Evolutionary conservation across 495 filamentous ascomycete genomes (phyloP).

Genomic region (Neohortaea acidophila): DNA sequence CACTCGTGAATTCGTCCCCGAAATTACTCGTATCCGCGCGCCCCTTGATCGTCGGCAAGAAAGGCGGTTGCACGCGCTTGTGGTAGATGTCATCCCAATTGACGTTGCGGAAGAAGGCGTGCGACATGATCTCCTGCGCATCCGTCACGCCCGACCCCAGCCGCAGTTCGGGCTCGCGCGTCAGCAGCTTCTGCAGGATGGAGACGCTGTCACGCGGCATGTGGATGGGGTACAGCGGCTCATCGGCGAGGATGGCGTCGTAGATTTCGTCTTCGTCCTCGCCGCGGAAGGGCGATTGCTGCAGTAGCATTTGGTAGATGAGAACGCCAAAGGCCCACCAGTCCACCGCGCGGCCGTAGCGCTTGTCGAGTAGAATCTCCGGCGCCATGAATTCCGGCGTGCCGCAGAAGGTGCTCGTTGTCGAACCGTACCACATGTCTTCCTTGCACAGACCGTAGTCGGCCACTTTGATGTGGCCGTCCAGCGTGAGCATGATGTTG

Average conservation of each 20-base stretch:
- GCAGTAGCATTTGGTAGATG: conserved; percentile 99
- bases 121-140: conserved; percentile 97
- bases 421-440: conserved; percentile 98
- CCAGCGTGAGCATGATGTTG: conserved; percentile 89
- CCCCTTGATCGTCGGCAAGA: conserved; percentile 73
- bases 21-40: conserved; percentile 98
- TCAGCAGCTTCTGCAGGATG: conserved; percentile 93
- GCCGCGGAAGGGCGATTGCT: conserved; percentile 96
- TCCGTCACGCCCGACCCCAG: conserved; percentile 91
- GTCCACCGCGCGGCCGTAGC: conserved; percentile 95
- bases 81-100: conserved; percentile 98
- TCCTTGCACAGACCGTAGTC: conserved; percentile 99
- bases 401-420: conserved; percentile 95
- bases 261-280: conserved; percentile 99
- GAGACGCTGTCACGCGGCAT: conserved; percentile 98
- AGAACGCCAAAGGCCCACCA: conserved; percentile 99
- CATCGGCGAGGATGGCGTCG: conserved; percentile 94
- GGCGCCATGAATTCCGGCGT: conserved; percentile 99
- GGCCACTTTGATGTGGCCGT: conserved; percentile 96
- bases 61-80: conserved; percentile 79
- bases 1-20: conserved; percentile 95
- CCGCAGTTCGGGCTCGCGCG: conserved; percentile 81
- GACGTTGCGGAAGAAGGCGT: conserved; percentile 93
- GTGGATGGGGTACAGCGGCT: conserved; percentile 95
- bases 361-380: conserved; percentile 97